Base-by-base conservation (phyloP, 1,284 basidiomycete species). In the Ustilago vetiveriae region DNA sequence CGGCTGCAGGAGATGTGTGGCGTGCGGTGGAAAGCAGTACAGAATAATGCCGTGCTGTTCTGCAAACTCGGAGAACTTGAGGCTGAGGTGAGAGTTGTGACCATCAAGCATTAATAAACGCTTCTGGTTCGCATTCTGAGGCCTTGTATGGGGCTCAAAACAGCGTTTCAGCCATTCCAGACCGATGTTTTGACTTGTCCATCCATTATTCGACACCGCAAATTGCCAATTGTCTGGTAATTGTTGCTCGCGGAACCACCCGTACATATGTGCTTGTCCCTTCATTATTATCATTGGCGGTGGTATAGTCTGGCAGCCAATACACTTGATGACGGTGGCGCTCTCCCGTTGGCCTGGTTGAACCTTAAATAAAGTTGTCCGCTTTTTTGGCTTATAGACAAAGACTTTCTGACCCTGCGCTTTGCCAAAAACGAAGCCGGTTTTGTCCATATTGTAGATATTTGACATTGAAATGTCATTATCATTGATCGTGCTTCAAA, bases 391-490 rank as follows among this genome's bases (percentile, higher is more conserved):
- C 24, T 29, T 39, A 11, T 35, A 36, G 2, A 48, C 17, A 30
- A 47, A 21, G 37, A 48, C 32, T 9, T 32, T 27, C 16, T 35
- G 35, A 4, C 35, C 26, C 21, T 32, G 26, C 19, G 35, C 32
- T 7, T 30, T 22, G 17, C 46, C 46, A 27, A 42, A 29, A 22
- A 48, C 37, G 23, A 47, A 47, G 13, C 45, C 45, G 37, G 45
- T 47, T 35, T 35, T 21, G 23, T 47, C 45, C 45, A 47, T 47
- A 19, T 47, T 47, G 35, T 37, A 47, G 21, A 37, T 38, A 6
- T 47, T 44, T 6, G 7, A 6, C 6, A 17, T 6, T 9, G 33
- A 13, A 17, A 35, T 35, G 16, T 7, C 33, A 17, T 35, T 16
- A 16, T 35, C 33, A 9, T 35, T 16, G 33, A 35, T 29, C 27